A percentile compares a stretch with the other conserved stretches of the same genome.
Conservation (phyloP, 1,139 yeast species). For the Hyphopichia fennica region DNA sequence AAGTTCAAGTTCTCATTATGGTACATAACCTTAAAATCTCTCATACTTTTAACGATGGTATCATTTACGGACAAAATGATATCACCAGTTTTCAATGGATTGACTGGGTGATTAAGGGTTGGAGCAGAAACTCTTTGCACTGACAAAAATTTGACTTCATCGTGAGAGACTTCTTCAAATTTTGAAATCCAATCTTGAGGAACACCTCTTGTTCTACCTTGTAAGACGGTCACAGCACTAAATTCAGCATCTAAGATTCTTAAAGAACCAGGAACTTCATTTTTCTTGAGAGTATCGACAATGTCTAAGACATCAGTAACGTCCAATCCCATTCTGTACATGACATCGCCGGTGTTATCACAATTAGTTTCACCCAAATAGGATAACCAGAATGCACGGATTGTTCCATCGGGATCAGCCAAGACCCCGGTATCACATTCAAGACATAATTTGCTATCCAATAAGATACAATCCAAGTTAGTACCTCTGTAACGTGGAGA, state of each 20-base stretch:
- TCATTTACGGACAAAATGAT: constrained; percentile 71
- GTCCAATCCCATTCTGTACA: constrained; percentile 82
- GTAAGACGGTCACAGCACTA: constrained; percentile 63
- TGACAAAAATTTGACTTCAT: constrained; percentile 69
- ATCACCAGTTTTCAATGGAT: constrained; percentile 60
- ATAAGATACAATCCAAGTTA: constrained; percentile 72
- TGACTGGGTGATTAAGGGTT: constrained; percentile 19
- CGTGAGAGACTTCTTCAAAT: constrained; percentile 59
- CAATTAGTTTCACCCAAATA: constrained; percentile 66
- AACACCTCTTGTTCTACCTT: constrained; percentile 84
- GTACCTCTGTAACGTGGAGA: constrained; percentile 86
- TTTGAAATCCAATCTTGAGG: constrained; percentile 76
- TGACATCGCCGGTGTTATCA: constrained; percentile 52
- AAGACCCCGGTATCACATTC: constrained; percentile 82
- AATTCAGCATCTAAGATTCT: constrained; percentile 81
- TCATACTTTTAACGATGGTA: constrained; percentile 59
- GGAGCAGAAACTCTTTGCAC: constrained; percentile 71
- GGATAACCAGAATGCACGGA: constrained; percentile 82
- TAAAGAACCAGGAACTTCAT: constrained; percentile 53
- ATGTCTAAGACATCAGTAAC: constrained; percentile 62
- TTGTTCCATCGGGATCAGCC: constrained; percentile 75
- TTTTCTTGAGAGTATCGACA: constrained; percentile 52
- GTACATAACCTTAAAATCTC: constrained; percentile 63
- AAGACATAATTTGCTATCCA: constrained; percentile 70
- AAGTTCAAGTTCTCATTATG: constrained; percentile 49